Evolutionary conservation across 768 basidiomycete genomes (phyloP), one percentile per base, ranked within the genome.

Genomic region (Boletus reticuloceps): DNA sequence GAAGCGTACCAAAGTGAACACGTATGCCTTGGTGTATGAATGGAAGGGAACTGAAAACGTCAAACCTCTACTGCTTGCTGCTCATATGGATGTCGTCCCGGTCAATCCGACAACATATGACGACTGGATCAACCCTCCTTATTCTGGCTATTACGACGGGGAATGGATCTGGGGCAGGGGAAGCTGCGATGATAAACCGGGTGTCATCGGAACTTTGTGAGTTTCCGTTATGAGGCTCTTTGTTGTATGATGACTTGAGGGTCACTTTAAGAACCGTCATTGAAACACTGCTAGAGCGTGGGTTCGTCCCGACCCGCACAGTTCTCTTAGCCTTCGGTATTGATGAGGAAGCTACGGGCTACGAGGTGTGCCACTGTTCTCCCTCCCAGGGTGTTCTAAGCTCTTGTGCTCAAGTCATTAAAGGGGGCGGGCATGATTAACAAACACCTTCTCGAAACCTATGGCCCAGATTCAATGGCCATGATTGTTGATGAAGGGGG

Each of bases 401-500:
- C 10, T 40, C 31, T 19, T 22, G 7, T 31, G 20, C 46, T 47
- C 19, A 57, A 29, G 5, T n/a, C 4, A 19, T 29, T 34, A 5
- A 51, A 81, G 75, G 80, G 81, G 6, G 81, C 83, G 0, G 51
- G 56, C 0, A 54, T 63, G 3, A 72, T 85, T 17, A 72, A 72
- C 1, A 32, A 65, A 6, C 67, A 73, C 40, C 69, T 85, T n/a
- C 61, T 74, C 4, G 54, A 72, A 10, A 71, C 68, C 0, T 82
- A 79, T 59, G 84, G 82, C n/a, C 53, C 67, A n/a, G 61, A 83
- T 61, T 72, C 77, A 7, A 72, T 85, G 48, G 69, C 80, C 1
- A 69, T 85, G 62, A 64, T 84, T n/a, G 74, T 85, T 11, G 85
- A 86, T 54, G 85, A 86, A 71, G 82, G 82, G 8, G 79, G 81